Evolutionary conservation across 2,329 filamentous ascomycete genomes (phyloP).

Genomic region (Paraphoma sp.): DNA sequence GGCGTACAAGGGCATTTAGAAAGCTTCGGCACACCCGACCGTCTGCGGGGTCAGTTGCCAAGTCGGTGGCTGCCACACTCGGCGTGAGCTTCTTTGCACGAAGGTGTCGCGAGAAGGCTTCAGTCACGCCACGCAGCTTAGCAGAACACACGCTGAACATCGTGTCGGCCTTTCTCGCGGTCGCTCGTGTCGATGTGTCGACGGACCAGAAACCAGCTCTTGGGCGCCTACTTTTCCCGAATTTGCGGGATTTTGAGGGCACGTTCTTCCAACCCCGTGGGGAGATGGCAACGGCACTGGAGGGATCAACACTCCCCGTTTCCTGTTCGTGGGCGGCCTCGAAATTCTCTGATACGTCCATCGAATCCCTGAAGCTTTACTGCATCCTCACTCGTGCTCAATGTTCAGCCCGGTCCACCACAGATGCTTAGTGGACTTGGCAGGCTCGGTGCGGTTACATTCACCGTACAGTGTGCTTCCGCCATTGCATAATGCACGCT

Average conservation of each 20-base stretch:
- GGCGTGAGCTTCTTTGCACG: conserved; percentile 31
- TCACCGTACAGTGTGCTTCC: conserved; percentile 22
- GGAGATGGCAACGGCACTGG: conserved; percentile 18
- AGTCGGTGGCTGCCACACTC: conserved; percentile 30
- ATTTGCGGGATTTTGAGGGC: background rate
- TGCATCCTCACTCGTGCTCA: conserved; percentile 24
- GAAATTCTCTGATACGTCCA: conserved; percentile 20
- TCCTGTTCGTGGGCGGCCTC: conserved; percentile 7
- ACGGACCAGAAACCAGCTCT: background rate
- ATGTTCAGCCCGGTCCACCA: conserved; percentile 14
- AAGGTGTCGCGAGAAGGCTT: conserved; percentile 28
- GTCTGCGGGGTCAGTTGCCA: conserved; percentile 31
- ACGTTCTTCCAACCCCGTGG: conserved; percentile 27
- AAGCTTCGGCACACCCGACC: conserved; percentile 25
- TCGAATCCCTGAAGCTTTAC: conserved; percentile 16
- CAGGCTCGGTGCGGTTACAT: conserved; percentile 33
- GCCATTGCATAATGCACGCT: conserved; percentile 31
- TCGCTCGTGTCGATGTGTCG: background rate
- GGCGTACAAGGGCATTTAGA: conserved; percentile 22
- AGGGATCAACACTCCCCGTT: conserved; percentile 28
- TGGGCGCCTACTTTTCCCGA: background rate
- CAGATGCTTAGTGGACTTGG: conserved; percentile 38
- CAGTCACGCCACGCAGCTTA: conserved; percentile 31
- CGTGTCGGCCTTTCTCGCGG: conserved; percentile 4
- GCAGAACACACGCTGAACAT: conserved; percentile 5